phyloP scores from a whole-genome alignment of 148 eudicot species.

The Simmondsia chinensis region DNA sequence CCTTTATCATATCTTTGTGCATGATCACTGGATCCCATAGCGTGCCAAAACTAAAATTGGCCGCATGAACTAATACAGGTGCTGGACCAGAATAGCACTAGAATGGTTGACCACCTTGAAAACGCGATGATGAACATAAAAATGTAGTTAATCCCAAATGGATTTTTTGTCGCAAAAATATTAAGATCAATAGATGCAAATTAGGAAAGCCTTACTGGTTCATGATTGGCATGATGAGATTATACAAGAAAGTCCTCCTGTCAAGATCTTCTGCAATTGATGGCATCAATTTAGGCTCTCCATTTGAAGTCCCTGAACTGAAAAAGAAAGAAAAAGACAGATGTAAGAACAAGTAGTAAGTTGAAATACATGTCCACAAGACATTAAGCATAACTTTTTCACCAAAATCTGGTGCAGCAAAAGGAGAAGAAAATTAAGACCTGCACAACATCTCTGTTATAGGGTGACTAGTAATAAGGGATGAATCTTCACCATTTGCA shows the following conservation, averaged over 20 bases:
- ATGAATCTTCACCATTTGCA: slow-evolving; percentile 62
- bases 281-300: slow-evolving; percentile 73
- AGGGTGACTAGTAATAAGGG: slow-evolving; percentile 45
- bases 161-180: background rate
- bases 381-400: background rate
- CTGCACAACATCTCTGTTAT: slow-evolving; percentile 78
- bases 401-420: background rate
- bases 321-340: slow-evolving; percentile 5
- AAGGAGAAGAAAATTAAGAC: slow-evolving; percentile 12
- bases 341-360: background rate
- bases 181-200: background rate
- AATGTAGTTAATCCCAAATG: background rate
- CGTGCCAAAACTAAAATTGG: too few species aligned
- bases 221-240: slow-evolving; percentile 63
- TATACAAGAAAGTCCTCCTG: slow-evolving; percentile 61
- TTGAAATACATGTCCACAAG: background rate
- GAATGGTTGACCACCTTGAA: background rate
- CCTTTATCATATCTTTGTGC: too few species aligned
- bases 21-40: too few species aligned
- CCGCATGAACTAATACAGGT: too few species aligned
- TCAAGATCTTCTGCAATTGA: slow-evolving; percentile 75
- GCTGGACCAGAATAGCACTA: too few species aligned
- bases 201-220: slow-evolving; percentile 31
- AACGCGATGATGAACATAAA: background rate
- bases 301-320: slow-evolving; percentile 82